These are phyloP conservation scores for Pleurotus ostreatus DNA, from an alignment of 768 basidiomycete species.

Conservation along the genomic window DNA sequence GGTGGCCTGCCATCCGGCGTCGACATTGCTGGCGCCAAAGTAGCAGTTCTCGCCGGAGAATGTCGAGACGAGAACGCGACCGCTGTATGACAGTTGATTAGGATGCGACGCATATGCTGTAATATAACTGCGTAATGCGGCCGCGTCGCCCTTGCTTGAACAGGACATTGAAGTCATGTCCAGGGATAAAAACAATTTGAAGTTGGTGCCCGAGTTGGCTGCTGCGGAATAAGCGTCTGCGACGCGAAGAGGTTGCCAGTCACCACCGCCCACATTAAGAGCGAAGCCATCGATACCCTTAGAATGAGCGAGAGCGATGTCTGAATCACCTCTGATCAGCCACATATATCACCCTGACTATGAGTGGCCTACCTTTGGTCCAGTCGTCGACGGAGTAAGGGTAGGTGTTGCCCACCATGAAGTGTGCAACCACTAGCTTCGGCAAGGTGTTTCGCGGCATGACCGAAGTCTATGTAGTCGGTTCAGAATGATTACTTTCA, in stretches of 20 bases:
- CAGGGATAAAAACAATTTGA: slow-evolving; percentile 75
- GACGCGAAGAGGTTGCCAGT: slow-evolving; percentile 60
- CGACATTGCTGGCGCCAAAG: slow-evolving; percentile 52
- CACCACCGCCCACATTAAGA: slow-evolving; percentile 63
- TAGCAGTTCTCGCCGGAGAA: slow-evolving; percentile 68
- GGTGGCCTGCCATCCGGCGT: slow-evolving; percentile 50
- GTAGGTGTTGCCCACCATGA: slow-evolving; percentile 67
- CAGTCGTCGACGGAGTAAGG: slow-evolving; percentile 50
- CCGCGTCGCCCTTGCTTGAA: slow-evolving; percentile 40
- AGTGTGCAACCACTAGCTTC: slow-evolving; percentile 38
- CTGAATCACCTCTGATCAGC: not conserved
- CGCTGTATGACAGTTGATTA: slow-evolving; percentile 47
- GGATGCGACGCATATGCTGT: slow-evolving; percentile 49
- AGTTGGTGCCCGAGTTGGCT: slow-evolving; percentile 42
- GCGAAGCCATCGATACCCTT: slow-evolving; percentile 69
- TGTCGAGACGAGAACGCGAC: slow-evolving; percentile 58
- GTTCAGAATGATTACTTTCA: not conserved
- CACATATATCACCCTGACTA: not conserved
- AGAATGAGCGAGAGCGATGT: slow-evolving; percentile 51
- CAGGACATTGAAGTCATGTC: slow-evolving; percentile 72
- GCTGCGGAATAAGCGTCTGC: slow-evolving; percentile 65
- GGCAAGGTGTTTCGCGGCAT: not conserved
- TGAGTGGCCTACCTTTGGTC: slow-evolving; percentile 29
- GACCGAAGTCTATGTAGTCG: not conserved
- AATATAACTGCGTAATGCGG: slow-evolving; percentile 49